phyloP scores from a whole-genome alignment of 2,329 filamentous ascomycete species.

The Trematosphaeria pertusa region DNA sequence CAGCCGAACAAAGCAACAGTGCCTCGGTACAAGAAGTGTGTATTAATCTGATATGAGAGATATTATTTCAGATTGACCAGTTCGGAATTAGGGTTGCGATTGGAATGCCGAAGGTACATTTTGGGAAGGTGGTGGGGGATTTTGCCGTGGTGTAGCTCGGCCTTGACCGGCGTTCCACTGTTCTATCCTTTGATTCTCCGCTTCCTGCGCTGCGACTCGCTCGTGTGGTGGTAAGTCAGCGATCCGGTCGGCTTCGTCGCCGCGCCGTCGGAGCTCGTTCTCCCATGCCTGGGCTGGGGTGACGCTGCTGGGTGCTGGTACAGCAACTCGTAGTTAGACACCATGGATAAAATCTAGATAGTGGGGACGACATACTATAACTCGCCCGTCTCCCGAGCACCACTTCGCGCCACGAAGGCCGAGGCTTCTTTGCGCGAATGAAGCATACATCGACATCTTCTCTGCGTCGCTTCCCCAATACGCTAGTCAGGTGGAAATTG shows the following conservation, averaged over 20 bases:
- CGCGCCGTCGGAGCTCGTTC: not conserved
- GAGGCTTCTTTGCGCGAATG: not conserved
- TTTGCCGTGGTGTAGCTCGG: too few relatives aligned
- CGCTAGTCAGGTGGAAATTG: not conserved
- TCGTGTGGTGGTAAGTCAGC: not conserved
- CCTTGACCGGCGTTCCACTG: not conserved
- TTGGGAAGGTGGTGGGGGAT: too few relatives aligned
- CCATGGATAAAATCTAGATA: too few relatives aligned
- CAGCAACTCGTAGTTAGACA: too few relatives aligned
- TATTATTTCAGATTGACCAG: too few relatives aligned
- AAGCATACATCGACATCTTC: not conserved
- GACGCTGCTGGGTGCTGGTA: too few relatives aligned
- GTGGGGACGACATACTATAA: not conserved
- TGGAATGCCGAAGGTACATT: too few relatives aligned
- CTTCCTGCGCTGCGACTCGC: not conserved
- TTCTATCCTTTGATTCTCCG: not conserved
- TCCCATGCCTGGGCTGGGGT: not conserved
- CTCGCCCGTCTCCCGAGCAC: not conserved
- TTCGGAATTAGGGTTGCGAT: too few relatives aligned
- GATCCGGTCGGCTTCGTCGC: not conserved
- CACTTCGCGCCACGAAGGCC: not conserved
- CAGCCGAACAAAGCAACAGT: too few relatives aligned
- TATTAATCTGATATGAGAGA: too few relatives aligned
- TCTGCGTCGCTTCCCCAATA: not conserved
- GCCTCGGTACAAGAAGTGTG: too few relatives aligned